Percentiles rank a stretch among this genome's conserved stretches.
Conservation (phyloP, 192 early-diverging fungal species). For the Geranomyces michiganensis region DNA sequence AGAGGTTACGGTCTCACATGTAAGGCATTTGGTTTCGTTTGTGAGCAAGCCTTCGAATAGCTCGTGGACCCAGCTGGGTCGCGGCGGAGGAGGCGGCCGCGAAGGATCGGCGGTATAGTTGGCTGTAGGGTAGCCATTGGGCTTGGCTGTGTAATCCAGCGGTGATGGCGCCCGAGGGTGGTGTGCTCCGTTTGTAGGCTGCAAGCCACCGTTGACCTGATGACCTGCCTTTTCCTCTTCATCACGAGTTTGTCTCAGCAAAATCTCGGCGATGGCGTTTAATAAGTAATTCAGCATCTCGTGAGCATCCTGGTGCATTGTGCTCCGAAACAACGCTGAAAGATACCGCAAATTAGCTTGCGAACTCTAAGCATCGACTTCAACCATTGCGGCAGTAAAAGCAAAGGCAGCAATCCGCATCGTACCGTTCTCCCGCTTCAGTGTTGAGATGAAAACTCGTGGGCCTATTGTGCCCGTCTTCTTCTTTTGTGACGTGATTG, state of each 20-base stretch:
- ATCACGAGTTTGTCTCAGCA: constrained; percentile 50
- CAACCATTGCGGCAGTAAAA: too few relatives aligned
- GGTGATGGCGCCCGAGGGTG: background rate
- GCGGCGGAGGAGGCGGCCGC: background rate
- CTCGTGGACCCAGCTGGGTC: constrained; percentile 86
- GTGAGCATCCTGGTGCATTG: constrained; percentile 97
- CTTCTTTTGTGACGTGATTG: constrained; percentile 81
- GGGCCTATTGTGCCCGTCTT: constrained; percentile 84
- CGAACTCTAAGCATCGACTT: background rate
- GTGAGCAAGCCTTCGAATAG: constrained; percentile 94
- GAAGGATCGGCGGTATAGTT: background rate
- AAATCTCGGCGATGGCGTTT: constrained; percentile 87
- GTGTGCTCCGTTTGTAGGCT: background rate
- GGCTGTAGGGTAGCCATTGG: background rate
- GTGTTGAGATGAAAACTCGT: constrained; percentile 79
- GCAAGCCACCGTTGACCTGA: constrained; percentile 15
- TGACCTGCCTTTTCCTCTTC: constrained; percentile 44
- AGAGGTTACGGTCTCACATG: constrained; percentile 93
- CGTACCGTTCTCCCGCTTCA: constrained; percentile 92
- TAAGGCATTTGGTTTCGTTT: constrained; percentile 96
- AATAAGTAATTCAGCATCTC: constrained; percentile 96
- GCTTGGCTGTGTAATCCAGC: background rate
- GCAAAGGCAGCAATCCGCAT: too few relatives aligned
- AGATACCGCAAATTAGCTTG: background rate
- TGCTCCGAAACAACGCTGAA: constrained; percentile 87